Conservation (phyloP, 2,329 filamentous ascomycete genomes). For the Trichoderma koningii region DNA sequence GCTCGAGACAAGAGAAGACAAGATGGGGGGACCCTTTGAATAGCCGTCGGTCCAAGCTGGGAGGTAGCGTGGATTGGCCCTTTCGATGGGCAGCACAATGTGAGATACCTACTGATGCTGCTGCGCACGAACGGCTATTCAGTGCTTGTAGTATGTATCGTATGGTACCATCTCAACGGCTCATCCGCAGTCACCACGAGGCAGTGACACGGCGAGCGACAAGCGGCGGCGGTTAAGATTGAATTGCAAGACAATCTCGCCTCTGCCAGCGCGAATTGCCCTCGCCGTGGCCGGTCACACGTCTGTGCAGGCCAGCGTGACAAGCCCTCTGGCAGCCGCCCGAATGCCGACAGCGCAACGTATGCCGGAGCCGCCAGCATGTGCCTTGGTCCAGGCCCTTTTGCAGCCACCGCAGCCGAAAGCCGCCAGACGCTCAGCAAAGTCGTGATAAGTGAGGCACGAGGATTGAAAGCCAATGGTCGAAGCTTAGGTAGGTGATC, state of each 20-base stretch:
- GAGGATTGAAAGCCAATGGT: too few relatives aligned
- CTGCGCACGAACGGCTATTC: too few relatives aligned
- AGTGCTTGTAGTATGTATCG: too few relatives aligned
- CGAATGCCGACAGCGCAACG: conserved; percentile 6
- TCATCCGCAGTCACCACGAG: neutral
- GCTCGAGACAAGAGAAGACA: neutral
- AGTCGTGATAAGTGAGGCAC: too few relatives aligned
- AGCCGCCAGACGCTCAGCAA: neutral
- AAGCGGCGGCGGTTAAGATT: conserved; percentile 13
- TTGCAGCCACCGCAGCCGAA: conserved; percentile 1
- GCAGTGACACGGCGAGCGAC: neutral
- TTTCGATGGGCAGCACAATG: neutral
- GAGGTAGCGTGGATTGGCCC: conserved; percentile 3
- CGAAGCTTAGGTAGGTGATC: neutral
- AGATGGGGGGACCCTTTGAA: conserved; percentile 24
- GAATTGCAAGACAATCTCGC: conserved; percentile 20
- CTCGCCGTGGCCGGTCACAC: conserved; percentile 19
- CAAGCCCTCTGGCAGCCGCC: neutral
- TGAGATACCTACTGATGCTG: too few relatives aligned
- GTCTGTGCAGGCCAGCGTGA: conserved; percentile 19
- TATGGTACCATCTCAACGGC: neutral
- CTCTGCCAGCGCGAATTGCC: conserved; percentile 15
- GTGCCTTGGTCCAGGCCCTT: too few relatives aligned
- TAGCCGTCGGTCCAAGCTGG: conserved; percentile 25
- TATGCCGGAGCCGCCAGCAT: neutral